phyloP scores from a whole-genome alignment of 371 early-diverging fungal species.

The Gilbertella persicaria region DNA sequence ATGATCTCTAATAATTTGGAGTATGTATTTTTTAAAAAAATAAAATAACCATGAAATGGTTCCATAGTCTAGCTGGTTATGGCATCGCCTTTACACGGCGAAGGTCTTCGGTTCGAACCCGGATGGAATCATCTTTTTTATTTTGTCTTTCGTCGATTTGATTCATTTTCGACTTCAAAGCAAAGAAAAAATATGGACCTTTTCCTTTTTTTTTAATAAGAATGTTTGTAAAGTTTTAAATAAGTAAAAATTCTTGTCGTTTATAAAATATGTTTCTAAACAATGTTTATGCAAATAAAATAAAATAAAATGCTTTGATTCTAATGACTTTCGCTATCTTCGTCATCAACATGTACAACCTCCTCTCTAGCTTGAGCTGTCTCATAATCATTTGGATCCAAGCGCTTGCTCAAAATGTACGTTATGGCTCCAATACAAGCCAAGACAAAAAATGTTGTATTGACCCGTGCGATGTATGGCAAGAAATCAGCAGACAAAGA shows the following conservation, averaged over 20 bases:
- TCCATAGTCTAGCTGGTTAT: constrained; percentile 22
- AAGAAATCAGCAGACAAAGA: constrained; percentile 26
- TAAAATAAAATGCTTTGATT: too few species aligned
- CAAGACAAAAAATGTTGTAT: constrained; percentile 28
- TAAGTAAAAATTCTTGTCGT: too few species aligned
- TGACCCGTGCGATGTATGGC: constrained; percentile 31
- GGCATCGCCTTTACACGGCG: constrained; percentile 14
- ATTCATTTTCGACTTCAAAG: too few species aligned
- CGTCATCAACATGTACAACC: constrained; percentile 15
- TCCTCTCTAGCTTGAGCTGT: constrained; percentile 29
- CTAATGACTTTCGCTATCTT: too few species aligned
- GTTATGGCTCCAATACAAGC: constrained; percentile 27
- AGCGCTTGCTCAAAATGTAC: constrained; percentile 19
- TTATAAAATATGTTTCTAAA: too few species aligned
- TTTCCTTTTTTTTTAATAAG: too few species aligned
- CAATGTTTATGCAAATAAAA: too few species aligned
- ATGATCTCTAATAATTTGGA: too few species aligned
- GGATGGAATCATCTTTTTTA: constrained; percentile 12
- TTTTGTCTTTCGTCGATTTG: too few species aligned
- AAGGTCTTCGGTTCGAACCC: constrained; percentile 23
- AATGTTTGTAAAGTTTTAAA: too few species aligned
- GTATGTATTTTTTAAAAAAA: too few species aligned
- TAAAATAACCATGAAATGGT: constrained; percentile 8
- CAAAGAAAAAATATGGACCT: too few species aligned
- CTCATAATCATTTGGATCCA: constrained; percentile 27